Percentiles rank a stretch among this genome's conserved stretches.
Conservation (phyloP, 108 stramenopile species). For the Cyclotella kingstonii region DNA sequence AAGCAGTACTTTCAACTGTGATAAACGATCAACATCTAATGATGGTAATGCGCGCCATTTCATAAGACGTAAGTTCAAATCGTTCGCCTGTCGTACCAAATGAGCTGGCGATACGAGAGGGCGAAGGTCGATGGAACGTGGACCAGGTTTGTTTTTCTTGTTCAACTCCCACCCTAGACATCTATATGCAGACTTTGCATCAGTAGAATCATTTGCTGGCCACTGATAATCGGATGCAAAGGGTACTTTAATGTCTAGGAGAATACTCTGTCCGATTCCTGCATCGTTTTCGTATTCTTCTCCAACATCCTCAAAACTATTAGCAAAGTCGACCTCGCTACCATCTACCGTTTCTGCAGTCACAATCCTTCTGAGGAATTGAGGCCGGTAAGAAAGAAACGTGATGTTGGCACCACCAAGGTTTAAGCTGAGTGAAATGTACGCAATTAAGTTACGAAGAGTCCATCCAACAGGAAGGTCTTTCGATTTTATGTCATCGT, state of each 20-base stretch:
- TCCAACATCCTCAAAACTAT: slow-evolving; percentile 13
- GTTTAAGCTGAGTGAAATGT: slow-evolving; percentile 56
- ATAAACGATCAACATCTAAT: slow-evolving; percentile 82
- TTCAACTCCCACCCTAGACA: slow-evolving; percentile 86
- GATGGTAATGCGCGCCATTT: slow-evolving; percentile 95
- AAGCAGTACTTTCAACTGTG: slow-evolving; percentile 78
- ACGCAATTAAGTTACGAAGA: slow-evolving; percentile 75
- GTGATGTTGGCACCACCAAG: slow-evolving; percentile 53
- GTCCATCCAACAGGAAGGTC: slow-evolving; percentile 73
- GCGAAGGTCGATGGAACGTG: slow-evolving; percentile 73
- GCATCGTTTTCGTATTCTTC: slow-evolving; percentile 18
- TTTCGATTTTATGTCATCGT: not conserved
- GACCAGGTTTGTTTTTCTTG: slow-evolving; percentile 70
- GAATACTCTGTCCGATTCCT: slow-evolving; percentile 39
- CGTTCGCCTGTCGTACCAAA: slow-evolving; percentile 87
- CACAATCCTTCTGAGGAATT: slow-evolving; percentile 46
- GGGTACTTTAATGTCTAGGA: slow-evolving; percentile 59
- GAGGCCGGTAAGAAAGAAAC: slow-evolving; percentile 64
- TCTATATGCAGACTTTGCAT: slow-evolving; percentile 30
- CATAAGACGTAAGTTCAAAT: slow-evolving; percentile 97
- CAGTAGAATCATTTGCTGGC: slow-evolving; percentile 5
- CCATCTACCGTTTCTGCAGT: not conserved
- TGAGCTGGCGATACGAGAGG: slow-evolving; percentile 74
- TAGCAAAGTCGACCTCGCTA: slow-evolving; percentile 13
- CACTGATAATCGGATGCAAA: slow-evolving; percentile 52